A percentile compares a stretch with the other conserved stretches of the same genome.
These are phyloP conservation scores for Boeremia exigua DNA, from an alignment of 2,329 filamentous ascomycete genomes.

Conservation along the genomic window DNA sequence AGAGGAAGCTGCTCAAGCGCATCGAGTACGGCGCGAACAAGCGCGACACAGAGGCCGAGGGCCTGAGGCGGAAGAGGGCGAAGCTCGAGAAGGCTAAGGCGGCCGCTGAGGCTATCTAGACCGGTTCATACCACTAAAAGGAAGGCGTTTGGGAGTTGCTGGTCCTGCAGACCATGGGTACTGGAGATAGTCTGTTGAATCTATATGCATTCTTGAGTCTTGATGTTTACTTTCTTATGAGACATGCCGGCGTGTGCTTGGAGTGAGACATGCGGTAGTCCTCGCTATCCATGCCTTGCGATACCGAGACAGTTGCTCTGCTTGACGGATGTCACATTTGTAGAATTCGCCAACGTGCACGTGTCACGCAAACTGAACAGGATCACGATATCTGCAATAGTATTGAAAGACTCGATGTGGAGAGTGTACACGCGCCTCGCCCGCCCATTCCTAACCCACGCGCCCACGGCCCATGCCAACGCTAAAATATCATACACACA, in stretches of 20 bases:
- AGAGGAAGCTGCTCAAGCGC: slow-evolving; percentile 95
- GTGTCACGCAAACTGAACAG: background rate
- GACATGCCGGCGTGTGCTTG: too few species aligned
- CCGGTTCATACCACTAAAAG: slow-evolving; percentile 5
- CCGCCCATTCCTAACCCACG: slow-evolving; percentile 1
- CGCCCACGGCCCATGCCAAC: slow-evolving; percentile 13
- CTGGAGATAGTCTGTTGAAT: background rate
- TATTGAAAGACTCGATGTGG: slow-evolving; percentile 7
- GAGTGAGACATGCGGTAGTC: too few species aligned
- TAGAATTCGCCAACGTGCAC: background rate
- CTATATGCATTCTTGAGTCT: background rate
- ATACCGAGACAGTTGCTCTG: too few species aligned
- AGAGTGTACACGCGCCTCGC: background rate
- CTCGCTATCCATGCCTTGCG: too few species aligned
- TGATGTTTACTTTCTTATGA: too few species aligned
- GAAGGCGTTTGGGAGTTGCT: slow-evolving; percentile 12
- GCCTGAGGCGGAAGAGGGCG: slow-evolving; percentile 85
- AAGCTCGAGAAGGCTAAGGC: slow-evolving; percentile 72
- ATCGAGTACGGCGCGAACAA: slow-evolving; percentile 96
- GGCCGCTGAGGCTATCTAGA: slow-evolving; percentile 32
- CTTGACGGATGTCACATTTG: too few species aligned
- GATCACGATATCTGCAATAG: background rate
- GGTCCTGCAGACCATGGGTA: background rate
- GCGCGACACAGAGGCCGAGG: slow-evolving; percentile 88
- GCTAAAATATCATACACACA: slow-evolving; percentile 22